Evolutionary conservation across 1,284 basidiomycete species (phyloP), one percentile per base, ranked within the genome.

Genomic region (Prillingera fragicola): DNA sequence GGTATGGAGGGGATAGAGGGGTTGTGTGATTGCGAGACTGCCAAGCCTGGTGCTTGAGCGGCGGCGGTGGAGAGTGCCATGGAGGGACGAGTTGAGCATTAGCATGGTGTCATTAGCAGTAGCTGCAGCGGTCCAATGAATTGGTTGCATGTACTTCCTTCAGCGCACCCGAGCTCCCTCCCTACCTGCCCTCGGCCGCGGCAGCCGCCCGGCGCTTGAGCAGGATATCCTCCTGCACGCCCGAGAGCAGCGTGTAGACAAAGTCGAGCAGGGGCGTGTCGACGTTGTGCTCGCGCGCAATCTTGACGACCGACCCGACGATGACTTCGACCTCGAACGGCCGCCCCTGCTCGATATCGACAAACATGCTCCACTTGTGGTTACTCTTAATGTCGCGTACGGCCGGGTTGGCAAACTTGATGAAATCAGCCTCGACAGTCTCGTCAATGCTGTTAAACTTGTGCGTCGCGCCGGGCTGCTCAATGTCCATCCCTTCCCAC

Each of bases 291-390:
- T 56, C 42, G 15, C 53, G 33, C 0, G 63, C 69, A n/a, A 70
- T 50, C n/a, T 50, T 39, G 19, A 69, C 49, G 1, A 71, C 65
- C 2, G 56, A 49, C 1, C 69, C 67, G 3, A 60, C 52, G 21
- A 69, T 67, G 17, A 66, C 65, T 47, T 71, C 69, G 17, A 69
- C 60, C 48, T 71, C 69, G 52, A 71, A 59, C n/a, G 69, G 69
- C 18, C 66, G 55, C 12, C 59, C 59, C 32, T 61, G 52, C 45
- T 68, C 66, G 17, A 69, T 52, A 43, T 70, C 69, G 18, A 69
- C 50, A 37, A 66, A 50, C 25, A 70, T 49, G 3, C 57, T 61
- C 56, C 66, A 67, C 48, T 63, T 66, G 56, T 71, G 69, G 14
- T 48, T 42, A 7, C 58, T 56, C 15, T 52, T 29, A 22, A 36